phyloP scores from a whole-genome alignment of 2,329 filamentous ascomycete species.

The Didymella sp. region DNA sequence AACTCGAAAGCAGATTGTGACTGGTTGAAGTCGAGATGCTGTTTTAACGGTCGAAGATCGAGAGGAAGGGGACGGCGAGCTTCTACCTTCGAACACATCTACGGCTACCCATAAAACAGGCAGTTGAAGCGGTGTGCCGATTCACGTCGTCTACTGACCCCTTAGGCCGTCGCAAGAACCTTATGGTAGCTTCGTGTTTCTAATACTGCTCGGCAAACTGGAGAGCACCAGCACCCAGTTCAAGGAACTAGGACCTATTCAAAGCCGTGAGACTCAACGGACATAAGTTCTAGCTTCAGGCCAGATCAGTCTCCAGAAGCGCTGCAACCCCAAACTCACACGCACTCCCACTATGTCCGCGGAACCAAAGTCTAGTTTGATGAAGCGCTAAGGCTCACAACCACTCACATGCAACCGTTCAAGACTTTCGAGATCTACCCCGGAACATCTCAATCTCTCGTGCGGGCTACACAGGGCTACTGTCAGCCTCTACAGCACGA shows the following conservation, averaged over 20 bases:
- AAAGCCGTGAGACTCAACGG: too few relatives aligned
- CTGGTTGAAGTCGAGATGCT: neutral
- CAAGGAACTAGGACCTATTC: too few relatives aligned
- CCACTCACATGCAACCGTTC: slow-evolving; percentile 14
- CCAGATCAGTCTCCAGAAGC: neutral
- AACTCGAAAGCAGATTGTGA: too few relatives aligned
- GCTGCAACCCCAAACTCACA: neutral
- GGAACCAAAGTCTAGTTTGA: neutral
- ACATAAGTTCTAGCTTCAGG: too few relatives aligned
- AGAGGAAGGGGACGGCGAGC: too few relatives aligned
- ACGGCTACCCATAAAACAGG: too few relatives aligned
- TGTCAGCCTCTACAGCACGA: slow-evolving; percentile 3
- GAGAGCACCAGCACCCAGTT: neutral
- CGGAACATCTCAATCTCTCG: slow-evolving; percentile 9
- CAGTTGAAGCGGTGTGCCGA: neutral
- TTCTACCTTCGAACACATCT: neutral
- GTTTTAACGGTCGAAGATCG: neutral
- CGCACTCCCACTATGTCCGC: slow-evolving; percentile 1
- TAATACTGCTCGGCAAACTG: neutral
- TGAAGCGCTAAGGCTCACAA: neutral
- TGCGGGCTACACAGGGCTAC: slow-evolving; percentile 10
- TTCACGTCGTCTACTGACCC: neutral
- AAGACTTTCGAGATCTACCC: slow-evolving; percentile 2
- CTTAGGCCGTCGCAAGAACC: neutral
- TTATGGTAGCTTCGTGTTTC: neutral